Conservation (phyloP, 1,284 basidiomycete species). For the Trichosporon asahii region DNA sequence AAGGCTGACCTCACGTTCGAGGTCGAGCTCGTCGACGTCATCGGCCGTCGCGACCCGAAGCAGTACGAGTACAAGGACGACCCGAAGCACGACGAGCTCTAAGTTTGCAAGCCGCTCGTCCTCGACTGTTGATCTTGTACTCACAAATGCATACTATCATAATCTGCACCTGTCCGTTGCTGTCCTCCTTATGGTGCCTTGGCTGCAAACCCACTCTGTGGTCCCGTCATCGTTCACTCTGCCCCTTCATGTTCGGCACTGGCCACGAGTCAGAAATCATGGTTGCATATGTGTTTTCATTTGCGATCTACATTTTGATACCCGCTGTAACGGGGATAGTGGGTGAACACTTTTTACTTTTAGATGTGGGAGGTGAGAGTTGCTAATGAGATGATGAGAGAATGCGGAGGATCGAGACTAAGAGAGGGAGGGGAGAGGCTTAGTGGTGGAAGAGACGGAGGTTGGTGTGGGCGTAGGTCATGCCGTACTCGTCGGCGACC, state of each 20-base stretch:
- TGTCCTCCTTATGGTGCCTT: too few species aligned
- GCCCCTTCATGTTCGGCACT: neutral
- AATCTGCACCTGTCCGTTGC: too few species aligned
- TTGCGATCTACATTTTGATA: neutral
- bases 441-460: slow-evolving; percentile 50
- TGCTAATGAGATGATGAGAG: slow-evolving; percentile 4
- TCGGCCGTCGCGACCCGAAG: slow-evolving; percentile 46
- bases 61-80: slow-evolving; percentile 1
- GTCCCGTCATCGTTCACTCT: too few species aligned
- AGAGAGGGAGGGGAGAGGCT: neutral
- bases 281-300: slow-evolving; percentile 4
- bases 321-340: neutral
- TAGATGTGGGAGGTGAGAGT: neutral
- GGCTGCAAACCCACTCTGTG: too few species aligned
- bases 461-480: slow-evolving; percentile 82
- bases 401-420: neutral
- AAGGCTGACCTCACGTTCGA: slow-evolving; percentile 84
- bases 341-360: slow-evolving; percentile 4
- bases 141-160: neutral
- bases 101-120: neutral
- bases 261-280: neutral
- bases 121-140: neutral
- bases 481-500: slow-evolving; percentile 83
- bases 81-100: slow-evolving; percentile 14
- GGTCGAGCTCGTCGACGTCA: slow-evolving; percentile 67